phyloP scores from a whole-genome alignment of 2,329 filamentous ascomycete genomes.

The Juglanconis juglandina region DNA sequence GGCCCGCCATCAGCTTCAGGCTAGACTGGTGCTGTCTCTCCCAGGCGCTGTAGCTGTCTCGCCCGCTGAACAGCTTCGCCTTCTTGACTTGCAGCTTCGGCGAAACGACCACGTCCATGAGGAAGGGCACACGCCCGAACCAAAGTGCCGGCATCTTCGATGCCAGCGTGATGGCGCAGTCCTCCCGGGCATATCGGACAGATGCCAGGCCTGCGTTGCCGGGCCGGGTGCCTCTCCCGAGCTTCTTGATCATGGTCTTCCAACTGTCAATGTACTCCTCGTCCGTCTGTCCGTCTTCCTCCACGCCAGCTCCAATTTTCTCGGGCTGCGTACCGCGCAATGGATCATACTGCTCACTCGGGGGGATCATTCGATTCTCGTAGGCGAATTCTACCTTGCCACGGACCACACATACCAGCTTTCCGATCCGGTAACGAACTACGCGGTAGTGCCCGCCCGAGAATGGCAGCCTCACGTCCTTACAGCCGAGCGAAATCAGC shows the following conservation, averaged over 20 bases:
- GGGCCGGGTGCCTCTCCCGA: not conserved
- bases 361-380: not conserved
- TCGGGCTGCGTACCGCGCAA: not conserved
- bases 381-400: slow-evolving; percentile 9
- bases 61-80: not conserved
- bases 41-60: not conserved
- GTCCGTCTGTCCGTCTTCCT: not conserved
- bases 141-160: slow-evolving; percentile 4
- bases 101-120: slow-evolving; percentile 5
- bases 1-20: slow-evolving; percentile 3
- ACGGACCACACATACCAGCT: slow-evolving; percentile 2
- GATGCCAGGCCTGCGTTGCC: not conserved
- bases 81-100: not conserved
- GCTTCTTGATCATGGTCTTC: slow-evolving; percentile 1
- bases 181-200: not conserved
- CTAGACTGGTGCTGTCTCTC: not conserved
- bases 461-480: not conserved
- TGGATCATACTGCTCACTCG: not conserved
- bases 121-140: slow-evolving; percentile 12
- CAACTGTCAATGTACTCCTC: not conserved
- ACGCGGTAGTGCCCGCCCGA: slow-evolving; percentile 10
- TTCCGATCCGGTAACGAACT: slow-evolving; percentile 7
- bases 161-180: not conserved
- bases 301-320: not conserved
- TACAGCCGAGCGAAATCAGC: not conserved